A percentile compares a stretch with the other conserved stretches of the same genome.
These are phyloP conservation scores for Scheffersomyces ergatensis DNA, from an alignment of 805 yeast genomes.

Conservation along the genomic window DNA sequence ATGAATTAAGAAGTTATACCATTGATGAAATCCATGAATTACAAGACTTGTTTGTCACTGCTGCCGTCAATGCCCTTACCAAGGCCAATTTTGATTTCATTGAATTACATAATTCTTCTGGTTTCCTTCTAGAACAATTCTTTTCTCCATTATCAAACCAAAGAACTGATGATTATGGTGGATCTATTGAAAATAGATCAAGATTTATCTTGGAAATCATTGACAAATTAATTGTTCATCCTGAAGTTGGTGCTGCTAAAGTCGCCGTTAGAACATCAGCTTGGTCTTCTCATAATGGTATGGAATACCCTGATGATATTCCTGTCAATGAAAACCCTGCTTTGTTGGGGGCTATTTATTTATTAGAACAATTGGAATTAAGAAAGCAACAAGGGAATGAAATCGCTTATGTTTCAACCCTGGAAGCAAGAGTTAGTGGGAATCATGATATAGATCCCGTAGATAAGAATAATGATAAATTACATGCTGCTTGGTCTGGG, in stretches of 20 bases:
- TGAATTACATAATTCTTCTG: slow-evolving; percentile 41
- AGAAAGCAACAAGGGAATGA: slow-evolving; percentile 21
- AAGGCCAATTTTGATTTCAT: slow-evolving; percentile 37
- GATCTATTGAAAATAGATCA: slow-evolving; percentile 36
- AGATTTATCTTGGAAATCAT: slow-evolving; percentile 28
- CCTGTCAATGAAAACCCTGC: slow-evolving; percentile 9
- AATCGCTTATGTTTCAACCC: slow-evolving; percentile 34
- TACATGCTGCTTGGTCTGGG: slow-evolving; percentile 26
- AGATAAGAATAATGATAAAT: slow-evolving; percentile 14
- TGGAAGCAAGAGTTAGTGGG: slow-evolving; percentile 33
- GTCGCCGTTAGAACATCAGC: slow-evolving; percentile 18
- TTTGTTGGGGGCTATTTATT: slow-evolving; percentile 17
- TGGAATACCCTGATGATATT: slow-evolving; percentile 23
- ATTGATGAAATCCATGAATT: slow-evolving; percentile 7
- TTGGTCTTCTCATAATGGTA: slow-evolving; percentile 26
- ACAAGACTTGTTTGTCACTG: slow-evolving; percentile 11
- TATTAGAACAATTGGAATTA: slow-evolving; percentile 28
- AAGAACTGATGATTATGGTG: slow-evolving; percentile 34
- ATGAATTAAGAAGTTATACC: slow-evolving; percentile 4
- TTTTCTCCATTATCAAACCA: slow-evolving; percentile 29
- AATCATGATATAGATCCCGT: slow-evolving; percentile 18
- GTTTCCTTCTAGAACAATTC: slow-evolving; percentile 38
- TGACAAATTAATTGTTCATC: slow-evolving; percentile 29
- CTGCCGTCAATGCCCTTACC: slow-evolving; percentile 13
- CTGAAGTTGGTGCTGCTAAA: slow-evolving; percentile 14